Base-by-base conservation (phyloP, 2,329 filamentous ascomycete genomes). In the Ceratocystis harringtonii region DNA sequence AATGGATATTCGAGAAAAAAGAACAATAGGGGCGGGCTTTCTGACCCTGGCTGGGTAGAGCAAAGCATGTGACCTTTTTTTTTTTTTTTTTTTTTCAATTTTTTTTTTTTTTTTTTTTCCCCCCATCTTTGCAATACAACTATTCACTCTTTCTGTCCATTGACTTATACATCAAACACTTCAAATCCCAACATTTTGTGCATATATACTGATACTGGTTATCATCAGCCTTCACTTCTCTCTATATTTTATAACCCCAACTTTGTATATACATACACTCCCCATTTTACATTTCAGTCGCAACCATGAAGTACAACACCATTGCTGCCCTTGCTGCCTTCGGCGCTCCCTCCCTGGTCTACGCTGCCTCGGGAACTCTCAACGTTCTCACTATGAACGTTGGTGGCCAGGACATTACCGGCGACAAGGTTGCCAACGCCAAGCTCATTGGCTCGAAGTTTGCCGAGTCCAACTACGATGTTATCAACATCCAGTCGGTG, bases 401-500 rank as follows among this genome's bases (percentile, higher is more conserved):
- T 43, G 83, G 83, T n/a, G 83, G 83, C 22, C 76, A 85, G 1
- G 83, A 79, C 2, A 79, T 86, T 1, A 78, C 82, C 1, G 84
- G 84, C 25, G 80, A 85, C 72, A 87, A 87, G 74, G 74, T 75
- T 0, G 76, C 76, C 6, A 87, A 87, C 72, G 77, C 83, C 1
- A 75, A 75, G 10, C 72, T 74, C 32, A 85, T 87, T 61, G 85
- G 85, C 0, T 71, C 76, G 3, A 76, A 80, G 62, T 82, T 88
- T 69, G 75, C 80, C 3, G 68, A 81, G 70, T 80, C 84, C 66
- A 78, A 74, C 65, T 85, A 82, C 73, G 82, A 85, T 69, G 74
- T 88, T 32, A 82, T 87, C 71, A 78, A 88, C 69, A 75, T 85
- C 15, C 85, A 88, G 72, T 85, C 87, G 76, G 79, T 79, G 68